Base-by-base conservation (phyloP, 768 basidiomycete genomes). In the Termitomyces bulborhizus region DNA sequence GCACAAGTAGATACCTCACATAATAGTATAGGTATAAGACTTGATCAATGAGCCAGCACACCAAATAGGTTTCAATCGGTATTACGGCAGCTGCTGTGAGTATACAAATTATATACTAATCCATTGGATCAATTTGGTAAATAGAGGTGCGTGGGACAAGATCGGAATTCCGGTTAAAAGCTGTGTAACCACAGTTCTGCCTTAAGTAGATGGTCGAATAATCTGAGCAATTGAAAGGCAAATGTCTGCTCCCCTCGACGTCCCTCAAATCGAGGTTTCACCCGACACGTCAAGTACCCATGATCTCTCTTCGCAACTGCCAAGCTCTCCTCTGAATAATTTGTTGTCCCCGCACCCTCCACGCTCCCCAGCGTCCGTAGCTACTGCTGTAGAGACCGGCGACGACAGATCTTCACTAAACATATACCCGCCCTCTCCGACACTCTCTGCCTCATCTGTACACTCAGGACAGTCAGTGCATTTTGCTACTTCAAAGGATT, bases 351-450 rank as follows among this genome's bases (percentile, higher is more conserved):
- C 67, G 21, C 64, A 65, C 37, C 58, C 62, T 1, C 67, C 62
- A 12, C 46, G 46, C 12, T 21, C 31, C 3, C 46, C 46, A 21
- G 9, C 44, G 1, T 21, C 26, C 34, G 4, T 34, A 4, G 5
- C 21, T 0, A 39, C 48, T 34, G 63, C 64, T 45, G 54, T 57
- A 18, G 56, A 58, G 18, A 75, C 71, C 0, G 73, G 77, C n/a
- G 78, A 78, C 44, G 73, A 70, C 37, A 70, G 32, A 21, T 47
- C 32, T 24, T 47, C 32, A 4, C 4, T 47, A 13, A 63, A 68
- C 7, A 55, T 57, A 8, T 67, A 69, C 1, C 90, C 90, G 0
- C 88, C 90, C 0, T 92, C 90, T 0, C 90, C 90, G 1, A 90
- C 90, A 0, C 75, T 89, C 9, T 89, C 90, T 0, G 80, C 76